Percentiles rank a stretch among this genome's conserved stretches.
These are phyloP conservation scores for Pseudozyma sp. DNA, from an alignment of 1,284 basidiomycete species.

Conservation along the genomic window DNA sequence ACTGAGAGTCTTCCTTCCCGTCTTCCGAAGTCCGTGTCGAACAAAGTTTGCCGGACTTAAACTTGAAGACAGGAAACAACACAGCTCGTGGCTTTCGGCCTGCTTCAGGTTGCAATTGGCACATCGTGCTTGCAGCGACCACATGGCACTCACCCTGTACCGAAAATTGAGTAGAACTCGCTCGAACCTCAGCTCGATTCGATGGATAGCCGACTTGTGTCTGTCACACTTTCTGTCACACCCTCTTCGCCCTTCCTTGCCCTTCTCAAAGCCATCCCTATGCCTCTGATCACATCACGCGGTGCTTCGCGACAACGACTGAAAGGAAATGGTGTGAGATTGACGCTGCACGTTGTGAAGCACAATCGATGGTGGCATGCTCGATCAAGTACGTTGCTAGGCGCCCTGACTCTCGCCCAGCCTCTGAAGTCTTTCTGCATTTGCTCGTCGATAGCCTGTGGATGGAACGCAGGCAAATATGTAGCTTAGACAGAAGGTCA, in stretches of 20 bases:
- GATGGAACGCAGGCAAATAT: background rate
- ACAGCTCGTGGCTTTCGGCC: background rate
- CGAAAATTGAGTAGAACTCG: too few species aligned
- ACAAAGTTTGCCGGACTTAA: slow-evolving; percentile 4
- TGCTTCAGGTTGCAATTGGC: background rate
- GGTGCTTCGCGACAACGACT: slow-evolving; percentile 15
- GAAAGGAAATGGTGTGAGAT: background rate
- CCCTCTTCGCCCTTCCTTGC: slow-evolving; percentile 5
- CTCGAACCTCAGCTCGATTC: too few species aligned
- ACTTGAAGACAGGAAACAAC: background rate
- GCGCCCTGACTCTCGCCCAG: slow-evolving; percentile 2
- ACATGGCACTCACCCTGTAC: too few species aligned
- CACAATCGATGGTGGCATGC: background rate
- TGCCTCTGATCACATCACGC: slow-evolving; percentile 4
- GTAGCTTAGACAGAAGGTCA: background rate
- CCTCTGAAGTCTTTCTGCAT: slow-evolving; percentile 26
- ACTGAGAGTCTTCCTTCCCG: background rate
- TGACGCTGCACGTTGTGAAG: background rate
- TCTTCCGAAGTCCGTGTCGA: background rate
- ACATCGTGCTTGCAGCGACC: background rate
- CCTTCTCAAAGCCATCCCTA: background rate
- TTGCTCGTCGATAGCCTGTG: slow-evolving; percentile 33
- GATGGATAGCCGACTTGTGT: slow-evolving; percentile 4
- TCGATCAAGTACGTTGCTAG: background rate
- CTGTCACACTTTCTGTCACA: slow-evolving; percentile 26